A percentile compares a stretch with the other conserved stretches of the same genome.
These are phyloP conservation scores for Pisolithus marmoratus DNA, from an alignment of 768 basidiomycete species.

Conservation along the genomic window DNA sequence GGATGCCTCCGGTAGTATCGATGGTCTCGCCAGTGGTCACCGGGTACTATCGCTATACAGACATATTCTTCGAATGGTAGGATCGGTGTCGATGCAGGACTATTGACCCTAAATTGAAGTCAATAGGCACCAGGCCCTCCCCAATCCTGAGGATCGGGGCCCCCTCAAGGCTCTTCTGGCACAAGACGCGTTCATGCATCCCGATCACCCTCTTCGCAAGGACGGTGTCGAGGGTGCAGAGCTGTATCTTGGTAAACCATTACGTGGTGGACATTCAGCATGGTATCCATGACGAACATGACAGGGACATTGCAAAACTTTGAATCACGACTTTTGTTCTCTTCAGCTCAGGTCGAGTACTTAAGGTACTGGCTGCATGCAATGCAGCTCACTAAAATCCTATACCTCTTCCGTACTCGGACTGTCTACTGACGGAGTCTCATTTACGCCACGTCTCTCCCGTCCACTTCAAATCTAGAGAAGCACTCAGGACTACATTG, in stretches of 20 bases:
- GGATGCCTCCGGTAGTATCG: slow-evolving; percentile 1
- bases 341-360: slow-evolving; percentile 82
- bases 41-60: slow-evolving; percentile 80
- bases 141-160: slow-evolving; percentile 51
- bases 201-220: slow-evolving; percentile 65
- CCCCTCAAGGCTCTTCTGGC: slow-evolving; percentile 70
- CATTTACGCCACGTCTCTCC: slow-evolving; percentile 56
- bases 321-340: slow-evolving; percentile 75
- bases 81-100: slow-evolving; percentile 1
- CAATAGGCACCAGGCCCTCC: slow-evolving; percentile 50
- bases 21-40: slow-evolving; percentile 44
- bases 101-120: not conserved
- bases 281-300: not conserved
- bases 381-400: slow-evolving; percentile 57
- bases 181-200: slow-evolving; percentile 62
- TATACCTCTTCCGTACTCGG: slow-evolving; percentile 72
- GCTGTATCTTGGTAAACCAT: slow-evolving; percentile 56
- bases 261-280: not conserved
- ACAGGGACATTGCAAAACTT: slow-evolving; percentile 64
- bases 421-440: slow-evolving; percentile 61
- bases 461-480: slow-evolving; percentile 48
- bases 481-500: slow-evolving; percentile 49
- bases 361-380: slow-evolving; percentile 78
- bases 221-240: slow-evolving; percentile 62
- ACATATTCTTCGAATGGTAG: slow-evolving; percentile 81